A percentile compares a stretch with the other conserved stretches of the same genome.
These are phyloP conservation scores for Lactarius deliciosus DNA, from an alignment of 768 basidiomycete genomes.

Conservation along the genomic window DNA sequence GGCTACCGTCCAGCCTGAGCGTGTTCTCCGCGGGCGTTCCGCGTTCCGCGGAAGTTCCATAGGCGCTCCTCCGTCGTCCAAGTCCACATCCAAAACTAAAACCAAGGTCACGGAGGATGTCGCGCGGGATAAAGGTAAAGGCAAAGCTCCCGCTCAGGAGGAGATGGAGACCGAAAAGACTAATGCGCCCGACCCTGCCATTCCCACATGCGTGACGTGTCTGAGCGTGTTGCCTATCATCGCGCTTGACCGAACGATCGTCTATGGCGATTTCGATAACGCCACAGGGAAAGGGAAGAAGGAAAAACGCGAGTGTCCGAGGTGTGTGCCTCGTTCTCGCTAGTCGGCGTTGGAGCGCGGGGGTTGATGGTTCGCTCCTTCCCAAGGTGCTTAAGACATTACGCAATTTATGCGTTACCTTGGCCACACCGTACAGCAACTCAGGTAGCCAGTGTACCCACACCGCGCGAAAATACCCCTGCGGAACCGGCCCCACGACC, in stretches of 20 bases:
- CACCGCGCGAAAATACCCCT: constrained; percentile 45
- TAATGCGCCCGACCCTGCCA: constrained; percentile 31
- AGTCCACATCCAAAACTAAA: constrained; percentile 21
- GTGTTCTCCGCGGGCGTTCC: constrained; percentile 28
- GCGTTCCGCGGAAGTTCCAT: constrained; percentile 21
- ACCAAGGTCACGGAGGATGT: constrained; percentile 23
- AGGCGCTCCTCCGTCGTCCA: constrained; percentile 7
- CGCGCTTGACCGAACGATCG: constrained; percentile 68
- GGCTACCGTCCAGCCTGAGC: constrained; percentile 15
- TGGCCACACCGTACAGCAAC: constrained; percentile 69
- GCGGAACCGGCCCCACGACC: constrained; percentile 42
- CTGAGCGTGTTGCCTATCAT: constrained; percentile 72
- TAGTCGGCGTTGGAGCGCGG: constrained; percentile 13
- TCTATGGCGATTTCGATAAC: constrained; percentile 64
- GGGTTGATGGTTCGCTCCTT: constrained; percentile 21
- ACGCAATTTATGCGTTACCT: constrained; percentile 66
- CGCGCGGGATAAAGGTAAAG: constrained; percentile 28
- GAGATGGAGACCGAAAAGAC: constrained; percentile 26
- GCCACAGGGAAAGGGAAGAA: constrained; percentile 46
- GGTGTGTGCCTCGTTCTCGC: constrained; percentile 47
- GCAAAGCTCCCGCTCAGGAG: constrained; percentile 25
- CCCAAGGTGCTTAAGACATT: constrained; percentile 73
- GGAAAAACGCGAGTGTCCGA: constrained; percentile 62
- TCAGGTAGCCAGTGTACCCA: constrained; percentile 44
- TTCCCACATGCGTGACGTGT: constrained; percentile 70